phyloP scores from a whole-genome alignment of 2,329 filamentous ascomycete genomes.

The Aureobasidium sp. region DNA sequence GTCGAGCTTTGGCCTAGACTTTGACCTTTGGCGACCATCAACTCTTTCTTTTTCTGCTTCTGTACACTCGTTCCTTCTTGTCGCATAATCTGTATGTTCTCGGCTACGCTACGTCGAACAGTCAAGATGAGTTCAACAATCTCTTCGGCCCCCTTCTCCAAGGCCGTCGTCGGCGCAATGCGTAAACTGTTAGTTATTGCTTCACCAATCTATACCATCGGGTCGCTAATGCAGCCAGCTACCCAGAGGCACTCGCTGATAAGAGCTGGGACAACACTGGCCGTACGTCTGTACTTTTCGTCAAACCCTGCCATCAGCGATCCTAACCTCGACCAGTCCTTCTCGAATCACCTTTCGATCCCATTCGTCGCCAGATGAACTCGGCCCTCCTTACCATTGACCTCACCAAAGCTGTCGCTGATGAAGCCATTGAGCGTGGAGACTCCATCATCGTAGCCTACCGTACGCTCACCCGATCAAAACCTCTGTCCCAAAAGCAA shows the following conservation, averaged over 20 bases:
- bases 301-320: neutral
- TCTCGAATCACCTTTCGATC: slow-evolving; percentile 60
- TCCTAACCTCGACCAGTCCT: slow-evolving; percentile 46
- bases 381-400: slow-evolving; percentile 80
- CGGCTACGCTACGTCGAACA: slow-evolving; percentile 28
- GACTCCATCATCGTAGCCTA: slow-evolving; percentile 83
- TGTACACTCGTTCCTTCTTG: neutral
- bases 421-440: slow-evolving; percentile 74
- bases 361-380: slow-evolving; percentile 51
- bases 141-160: slow-evolving; percentile 53
- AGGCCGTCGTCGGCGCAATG: slow-evolving; percentile 70
- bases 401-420: slow-evolving; percentile 77
- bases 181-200: slow-evolving; percentile 58
- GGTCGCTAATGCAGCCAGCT: slow-evolving; percentile 47
- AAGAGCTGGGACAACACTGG: slow-evolving; percentile 96
- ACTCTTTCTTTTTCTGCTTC: neutral
- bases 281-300: slow-evolving; percentile 34
- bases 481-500: neutral
- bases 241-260: slow-evolving; percentile 83
- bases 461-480: slow-evolving; percentile 49
- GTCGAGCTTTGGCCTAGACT: neutral
- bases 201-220: neutral
- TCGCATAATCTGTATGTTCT: slow-evolving; percentile 22
- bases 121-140: slow-evolving; percentile 36
- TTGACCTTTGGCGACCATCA: neutral